These are phyloP conservation scores for Wallacemonas sp. DNA, from an alignment of 208 protist species.

Conservation along the genomic window DNA sequence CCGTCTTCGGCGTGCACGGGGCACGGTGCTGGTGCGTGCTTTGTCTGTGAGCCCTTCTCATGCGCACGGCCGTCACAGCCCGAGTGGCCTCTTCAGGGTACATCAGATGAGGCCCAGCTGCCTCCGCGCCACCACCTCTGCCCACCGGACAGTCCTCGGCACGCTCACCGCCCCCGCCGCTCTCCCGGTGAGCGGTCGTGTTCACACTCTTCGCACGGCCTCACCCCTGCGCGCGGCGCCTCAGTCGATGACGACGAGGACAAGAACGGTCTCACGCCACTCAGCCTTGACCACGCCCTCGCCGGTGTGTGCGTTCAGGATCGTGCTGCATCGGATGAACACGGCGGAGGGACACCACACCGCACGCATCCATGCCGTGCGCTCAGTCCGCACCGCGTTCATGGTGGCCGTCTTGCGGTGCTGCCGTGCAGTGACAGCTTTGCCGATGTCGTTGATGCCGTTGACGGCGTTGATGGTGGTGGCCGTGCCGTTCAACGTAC, in stretches of 20 bases:
- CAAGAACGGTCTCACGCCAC: not conserved
- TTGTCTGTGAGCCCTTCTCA: not conserved
- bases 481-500: too few species aligned
- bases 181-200: not conserved
- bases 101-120: too few species aligned
- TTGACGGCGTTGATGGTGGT: too few species aligned
- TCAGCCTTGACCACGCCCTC: not conserved
- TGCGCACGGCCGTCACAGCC: not conserved
- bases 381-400: not conserved
- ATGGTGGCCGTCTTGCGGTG: not conserved
- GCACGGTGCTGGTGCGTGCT: not conserved
- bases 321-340: too few species aligned
- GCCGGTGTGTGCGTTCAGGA: not conserved
- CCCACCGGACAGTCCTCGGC: not conserved
- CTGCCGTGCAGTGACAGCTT: slow-evolving; percentile 1
- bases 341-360: not conserved
- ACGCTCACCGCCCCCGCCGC: too few species aligned
- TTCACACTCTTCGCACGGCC: not conserved
- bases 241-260: not conserved
- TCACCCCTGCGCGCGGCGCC: not conserved
- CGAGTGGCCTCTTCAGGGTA: too few species aligned
- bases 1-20: not conserved
- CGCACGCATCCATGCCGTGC: not conserved
- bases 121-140: too few species aligned
- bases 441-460: too few species aligned